phyloP scores from a whole-genome alignment of 2,329 filamentous ascomycete genomes.

The Trichoderma oligosporum region DNA sequence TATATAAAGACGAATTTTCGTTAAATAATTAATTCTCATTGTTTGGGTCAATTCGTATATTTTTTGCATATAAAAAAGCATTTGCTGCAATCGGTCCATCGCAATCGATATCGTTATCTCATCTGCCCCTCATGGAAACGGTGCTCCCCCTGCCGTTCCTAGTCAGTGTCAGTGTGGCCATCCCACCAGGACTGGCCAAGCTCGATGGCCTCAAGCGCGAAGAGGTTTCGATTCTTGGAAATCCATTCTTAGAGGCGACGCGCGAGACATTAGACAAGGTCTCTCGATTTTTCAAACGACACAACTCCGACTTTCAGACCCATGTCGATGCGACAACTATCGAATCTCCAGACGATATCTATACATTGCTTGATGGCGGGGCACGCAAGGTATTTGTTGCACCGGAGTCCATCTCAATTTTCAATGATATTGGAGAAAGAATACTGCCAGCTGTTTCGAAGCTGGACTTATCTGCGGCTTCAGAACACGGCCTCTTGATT shows the following conservation, averaged over 20 bases:
- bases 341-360: conserved; percentile 65
- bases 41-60: background rate
- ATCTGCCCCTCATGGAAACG: conserved; percentile 53
- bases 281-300: conserved; percentile 45
- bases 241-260: conserved; percentile 55
- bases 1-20: background rate
- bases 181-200: conserved; percentile 46
- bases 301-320: conserved; percentile 53
- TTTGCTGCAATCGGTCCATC: background rate
- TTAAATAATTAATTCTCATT: background rate
- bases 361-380: conserved; percentile 79
- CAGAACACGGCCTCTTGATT: conserved; percentile 50
- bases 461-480: conserved; percentile 43
- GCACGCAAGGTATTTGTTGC: conserved; percentile 81
- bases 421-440: conserved; percentile 54
- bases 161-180: conserved; percentile 54
- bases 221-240: conserved; percentile 57
- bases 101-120: background rate
- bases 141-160: conserved; percentile 62
- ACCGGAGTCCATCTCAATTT: conserved; percentile 62
- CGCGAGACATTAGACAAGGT: conserved; percentile 46
- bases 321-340: conserved; percentile 76
- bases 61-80: background rate
- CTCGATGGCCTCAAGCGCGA: conserved; percentile 52
- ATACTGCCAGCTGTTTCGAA: conserved; percentile 51